Evolutionary conservation across 148 eudicot genomes (phyloP).

Genomic region (Selenicereus undatus): DNA sequence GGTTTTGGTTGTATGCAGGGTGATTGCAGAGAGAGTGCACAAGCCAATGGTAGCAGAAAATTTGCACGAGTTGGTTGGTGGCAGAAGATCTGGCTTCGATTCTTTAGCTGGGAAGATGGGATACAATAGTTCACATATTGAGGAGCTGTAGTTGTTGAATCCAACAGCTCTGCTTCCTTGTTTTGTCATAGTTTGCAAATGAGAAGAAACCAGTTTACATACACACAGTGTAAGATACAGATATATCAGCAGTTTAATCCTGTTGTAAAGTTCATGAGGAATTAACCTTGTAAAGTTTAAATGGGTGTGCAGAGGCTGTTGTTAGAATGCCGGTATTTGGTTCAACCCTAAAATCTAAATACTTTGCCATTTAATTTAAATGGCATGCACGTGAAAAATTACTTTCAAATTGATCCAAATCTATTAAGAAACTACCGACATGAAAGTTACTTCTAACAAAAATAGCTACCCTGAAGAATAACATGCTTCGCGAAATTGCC

Average conservation of each 20-base stretch:
- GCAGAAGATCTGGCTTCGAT: slow-evolving; percentile 52
- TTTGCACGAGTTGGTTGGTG: slow-evolving; percentile 31
- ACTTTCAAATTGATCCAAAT: no score
- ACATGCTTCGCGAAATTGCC: no score
- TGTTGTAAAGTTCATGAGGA: neutral
- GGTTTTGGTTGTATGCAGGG: slow-evolving; percentile 69
- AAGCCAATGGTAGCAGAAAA: slow-evolving; percentile 41
- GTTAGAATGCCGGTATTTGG: no score
- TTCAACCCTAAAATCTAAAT: no score
- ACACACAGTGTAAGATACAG: neutral
- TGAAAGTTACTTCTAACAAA: no score
- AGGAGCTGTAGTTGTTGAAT: slow-evolving; percentile 55
- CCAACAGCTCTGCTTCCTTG: slow-evolving; percentile 70
- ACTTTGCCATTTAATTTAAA: no score
- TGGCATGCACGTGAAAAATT: no score
- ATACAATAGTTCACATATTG: slow-evolving; percentile 37
- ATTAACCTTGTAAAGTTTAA: neutral
- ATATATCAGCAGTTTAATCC: neutral
- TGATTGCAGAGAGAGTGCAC: slow-evolving; percentile 76
- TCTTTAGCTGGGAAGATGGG: slow-evolving; percentile 66
- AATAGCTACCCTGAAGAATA: no score
- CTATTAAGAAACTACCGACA: no score
- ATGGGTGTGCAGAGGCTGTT: neutral
- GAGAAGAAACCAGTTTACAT: slow-evolving; percentile 11
- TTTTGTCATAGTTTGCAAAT: slow-evolving; percentile 63